Percentiles rank a stretch among this genome's conserved stretches.
Evolutionary conservation across 169 alveolate genomes (phyloP).

Genomic region (Ichthyophthirius multifiliis): DNA sequence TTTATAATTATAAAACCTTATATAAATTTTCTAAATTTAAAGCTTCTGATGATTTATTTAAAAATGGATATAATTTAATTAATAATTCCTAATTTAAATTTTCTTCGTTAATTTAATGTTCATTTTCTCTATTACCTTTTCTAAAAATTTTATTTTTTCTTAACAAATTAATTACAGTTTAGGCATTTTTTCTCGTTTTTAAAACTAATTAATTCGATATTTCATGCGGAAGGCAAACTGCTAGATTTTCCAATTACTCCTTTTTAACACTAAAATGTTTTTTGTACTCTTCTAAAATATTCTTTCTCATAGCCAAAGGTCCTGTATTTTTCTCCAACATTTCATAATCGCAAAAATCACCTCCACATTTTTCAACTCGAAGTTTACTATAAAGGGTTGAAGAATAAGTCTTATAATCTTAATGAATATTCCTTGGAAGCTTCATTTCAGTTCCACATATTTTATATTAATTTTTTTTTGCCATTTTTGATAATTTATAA

Average conservation of each 20-base stretch:
- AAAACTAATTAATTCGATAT: constrained; percentile 29
- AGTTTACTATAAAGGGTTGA: constrained; percentile 29
- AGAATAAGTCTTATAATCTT: constrained; percentile 28
- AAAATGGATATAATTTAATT: background rate
- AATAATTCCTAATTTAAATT: constrained; percentile 10
- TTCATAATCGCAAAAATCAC: constrained; percentile 39
- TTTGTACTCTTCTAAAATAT: constrained; percentile 24
- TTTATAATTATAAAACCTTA: background rate
- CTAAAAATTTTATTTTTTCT: constrained; percentile 29
- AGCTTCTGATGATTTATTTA: background rate
- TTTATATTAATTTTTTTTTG: background rate
- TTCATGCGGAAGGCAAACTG: constrained; percentile 34
- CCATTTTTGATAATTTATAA: background rate
- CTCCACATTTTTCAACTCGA: constrained; percentile 36
- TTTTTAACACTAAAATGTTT: constrained; percentile 33
- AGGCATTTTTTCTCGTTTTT: constrained; percentile 18
- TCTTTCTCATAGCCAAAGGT: constrained; percentile 32
- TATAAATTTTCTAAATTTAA: constrained; percentile 9
- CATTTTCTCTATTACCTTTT: background rate
- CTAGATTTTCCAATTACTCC: constrained; percentile 22
- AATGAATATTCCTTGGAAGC: constrained; percentile 17
- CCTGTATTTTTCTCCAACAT: constrained; percentile 44
- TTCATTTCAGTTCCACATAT: background rate
- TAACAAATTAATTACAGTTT: constrained; percentile 8
- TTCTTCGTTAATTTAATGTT: constrained; percentile 13